Evolutionary conservation across 257 asterid genomes (phyloP).

Genomic region (Solanum chiquidenum): DNA sequence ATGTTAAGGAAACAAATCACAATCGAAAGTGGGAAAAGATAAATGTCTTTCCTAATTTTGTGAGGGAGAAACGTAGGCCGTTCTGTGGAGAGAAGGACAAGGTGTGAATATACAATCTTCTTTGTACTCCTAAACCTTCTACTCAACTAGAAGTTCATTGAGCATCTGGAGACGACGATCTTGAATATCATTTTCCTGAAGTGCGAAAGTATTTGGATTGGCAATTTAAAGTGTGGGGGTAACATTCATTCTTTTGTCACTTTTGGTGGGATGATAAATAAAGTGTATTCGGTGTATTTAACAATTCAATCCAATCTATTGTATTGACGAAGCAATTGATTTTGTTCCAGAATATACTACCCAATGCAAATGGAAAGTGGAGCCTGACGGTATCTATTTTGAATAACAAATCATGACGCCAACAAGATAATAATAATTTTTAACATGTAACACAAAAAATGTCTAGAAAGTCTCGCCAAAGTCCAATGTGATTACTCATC

Average conservation of each 20-base stretch:
- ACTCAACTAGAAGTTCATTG: too few relatives aligned
- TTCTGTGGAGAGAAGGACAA: too few relatives aligned
- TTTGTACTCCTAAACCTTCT: too few relatives aligned
- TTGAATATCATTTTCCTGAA: neutral
- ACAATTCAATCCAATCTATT: neutral
- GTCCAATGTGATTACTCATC: neutral
- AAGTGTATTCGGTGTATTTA: neutral
- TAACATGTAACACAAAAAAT: neutral
- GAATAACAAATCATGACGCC: neutral
- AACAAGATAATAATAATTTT: neutral
- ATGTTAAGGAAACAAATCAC: too few relatives aligned
- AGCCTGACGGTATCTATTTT: too few relatives aligned
- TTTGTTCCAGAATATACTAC: neutral
- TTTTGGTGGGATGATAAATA: neutral
- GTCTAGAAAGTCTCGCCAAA: neutral
- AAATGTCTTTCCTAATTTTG: too few relatives aligned
- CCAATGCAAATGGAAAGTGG: neutral
- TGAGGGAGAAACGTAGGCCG: too few relatives aligned
- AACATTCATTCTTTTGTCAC: neutral
- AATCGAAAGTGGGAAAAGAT: too few relatives aligned
- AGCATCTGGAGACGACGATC: neutral
- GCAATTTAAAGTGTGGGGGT: neutral
- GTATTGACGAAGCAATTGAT: neutral
- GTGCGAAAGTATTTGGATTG: neutral
- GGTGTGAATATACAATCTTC: too few relatives aligned